Base-by-base conservation (phyloP, 495 filamentous ascomycete species). In the Parmelia sp. region DNA sequence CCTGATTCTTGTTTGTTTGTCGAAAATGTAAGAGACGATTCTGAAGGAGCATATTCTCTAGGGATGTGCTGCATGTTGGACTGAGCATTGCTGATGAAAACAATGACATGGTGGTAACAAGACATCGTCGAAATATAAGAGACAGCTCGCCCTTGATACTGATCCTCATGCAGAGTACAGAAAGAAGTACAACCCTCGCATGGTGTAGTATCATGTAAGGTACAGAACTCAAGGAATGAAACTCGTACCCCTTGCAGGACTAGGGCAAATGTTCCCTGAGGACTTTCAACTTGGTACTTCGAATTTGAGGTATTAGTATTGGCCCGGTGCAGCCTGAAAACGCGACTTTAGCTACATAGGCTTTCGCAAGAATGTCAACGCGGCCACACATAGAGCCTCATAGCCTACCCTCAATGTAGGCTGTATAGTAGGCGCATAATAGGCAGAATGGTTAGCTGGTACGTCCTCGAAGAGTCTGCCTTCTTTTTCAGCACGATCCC, bases 401-500 rank as follows among this genome's bases (percentile, higher is more conserved):
- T 82, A 70, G 6, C 75, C 86, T 0, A 77, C 78, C 55, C 58
- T 69, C 66, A 89, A 68, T n/a, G 84, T 88, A 12, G 84, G 83
- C 68, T 85, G 73, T 23, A 89, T 76, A 0, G 77, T 82, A 25
- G 85, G 86, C 49, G 80, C 80, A 74, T 87, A 88, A 64, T 77
- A 80, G 3, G 79, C 75, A 59, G 79, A 85, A 70, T 89, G 86
- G 64, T 88, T 88, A 40, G 74, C 77, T 1, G 82, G 78, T 17
- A 71, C 65, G 42, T 68, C 62, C 45, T 71, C 63, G 17, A 49
- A 40, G 31, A 64, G 11, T 40, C 58, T 65, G 11, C 65, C 70
- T 17, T 68, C 61, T 44, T 61, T 65, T 57, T 75, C 65, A 3
- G 73, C 74, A 53, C 68, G 67, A 72, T 82, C 80, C 79, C 79